Evolutionary conservation across 169 alveolate species (phyloP), one percentile per base, ranked within the genome.

Genomic region (Theileria sp.): DNA sequence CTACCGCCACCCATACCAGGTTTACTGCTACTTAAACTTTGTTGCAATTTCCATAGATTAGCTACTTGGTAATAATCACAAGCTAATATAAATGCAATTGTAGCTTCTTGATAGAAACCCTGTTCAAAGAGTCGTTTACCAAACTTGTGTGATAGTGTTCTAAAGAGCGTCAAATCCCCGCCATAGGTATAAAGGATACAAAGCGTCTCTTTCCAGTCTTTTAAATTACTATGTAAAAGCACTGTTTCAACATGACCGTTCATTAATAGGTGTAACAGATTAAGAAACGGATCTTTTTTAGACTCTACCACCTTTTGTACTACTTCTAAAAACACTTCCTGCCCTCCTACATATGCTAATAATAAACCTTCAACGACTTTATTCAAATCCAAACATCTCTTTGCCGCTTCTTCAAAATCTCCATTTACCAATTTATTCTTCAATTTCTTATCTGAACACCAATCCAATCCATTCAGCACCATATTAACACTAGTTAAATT

Each of bases 11-110:
- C 32, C n/a, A 19, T 3, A 21, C 32, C 67, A 8, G 21, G 13
- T 8, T 17, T 10, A 30, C 19, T 51, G 75, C 21, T 73, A 58
- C 68, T 58, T 21, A 74, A 83, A 9, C 76, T 56, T 25, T 65
- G 86, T 19, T 62, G 56, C 50, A 82, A 87, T 44, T 79, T 81
- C 96, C 95, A 92, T 26, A 78, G 78, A 71, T 93, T 93, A 2
- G 91, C 82, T 0, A 93, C 92, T 61, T 82, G 86, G 15, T 86
- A 54, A 38, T 91, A 86, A 38, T 93, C 87, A 30, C 95, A 89
- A 10, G 94, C 92, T 87, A 94, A 88, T 82, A 92, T 76, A 77
- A 80, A 93, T 56, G 92, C 84, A 21, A 93, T 81, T 36, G 93
- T 77, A 17, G 96, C 96, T 10, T 95, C 92, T 1, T 49, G 44